phyloP scores from a whole-genome alignment of 176 grass and related monocot species.

The Zizania latifolia region DNA sequence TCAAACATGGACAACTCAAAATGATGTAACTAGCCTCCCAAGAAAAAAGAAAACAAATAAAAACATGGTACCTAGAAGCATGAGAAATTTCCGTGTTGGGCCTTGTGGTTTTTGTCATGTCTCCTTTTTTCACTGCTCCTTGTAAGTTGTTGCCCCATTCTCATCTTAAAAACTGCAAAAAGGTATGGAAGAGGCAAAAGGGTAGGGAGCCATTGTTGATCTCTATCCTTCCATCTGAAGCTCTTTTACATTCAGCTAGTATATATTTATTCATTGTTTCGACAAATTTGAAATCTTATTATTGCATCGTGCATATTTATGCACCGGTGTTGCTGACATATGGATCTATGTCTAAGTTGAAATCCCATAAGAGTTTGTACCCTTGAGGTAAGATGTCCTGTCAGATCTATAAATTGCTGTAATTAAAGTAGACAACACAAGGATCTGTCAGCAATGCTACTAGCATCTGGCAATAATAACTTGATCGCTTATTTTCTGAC shows the following conservation, averaged over 20 bases:
- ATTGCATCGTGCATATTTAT: background rate
- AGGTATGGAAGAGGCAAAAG: background rate
- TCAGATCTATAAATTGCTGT: background rate
- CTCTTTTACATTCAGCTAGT: background rate
- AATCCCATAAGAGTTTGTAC: slow-evolving; percentile 21
- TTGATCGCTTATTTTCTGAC: background rate
- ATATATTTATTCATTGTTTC: slow-evolving; percentile 17
- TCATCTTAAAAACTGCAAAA: slow-evolving; percentile 43
- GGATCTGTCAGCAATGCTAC: background rate
- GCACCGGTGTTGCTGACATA: slow-evolving; percentile 25
- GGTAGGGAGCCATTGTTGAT: background rate
- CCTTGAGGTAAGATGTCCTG: background rate
- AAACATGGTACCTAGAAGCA: slow-evolving; percentile 43
- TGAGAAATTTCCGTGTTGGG: slow-evolving; percentile 40
- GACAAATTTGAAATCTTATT: slow-evolving; percentile 15
- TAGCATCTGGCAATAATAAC: background rate
- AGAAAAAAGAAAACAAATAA: slow-evolving; percentile 27
- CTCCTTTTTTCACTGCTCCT: slow-evolving; percentile 15
- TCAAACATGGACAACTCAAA: slow-evolving; percentile 49
- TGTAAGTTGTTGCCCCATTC: slow-evolving; percentile 31
- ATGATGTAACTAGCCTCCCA: slow-evolving; percentile 33
- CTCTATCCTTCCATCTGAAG: slow-evolving; percentile 17
- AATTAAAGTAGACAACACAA: background rate
- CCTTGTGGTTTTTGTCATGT: slow-evolving; percentile 39
- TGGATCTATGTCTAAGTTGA: slow-evolving; percentile 29